Base-by-base conservation (phyloP, 2,329 filamentous ascomycete species). In the Beauveria sp. region DNA sequence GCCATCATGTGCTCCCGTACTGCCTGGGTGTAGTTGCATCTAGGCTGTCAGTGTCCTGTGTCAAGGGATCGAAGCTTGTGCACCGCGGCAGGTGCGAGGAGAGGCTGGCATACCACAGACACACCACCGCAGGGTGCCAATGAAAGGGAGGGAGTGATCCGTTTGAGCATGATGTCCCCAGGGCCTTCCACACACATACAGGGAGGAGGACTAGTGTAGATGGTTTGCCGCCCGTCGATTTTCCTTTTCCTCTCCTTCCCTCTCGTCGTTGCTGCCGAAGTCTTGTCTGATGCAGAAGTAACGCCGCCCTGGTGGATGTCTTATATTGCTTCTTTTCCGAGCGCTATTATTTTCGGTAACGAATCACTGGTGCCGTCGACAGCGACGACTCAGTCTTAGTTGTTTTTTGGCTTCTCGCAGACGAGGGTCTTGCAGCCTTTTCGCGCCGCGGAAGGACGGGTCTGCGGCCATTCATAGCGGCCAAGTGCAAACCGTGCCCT, bases 1-100 rank as follows among this genome's bases (percentile, higher is more conserved):
- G 57, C 49, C 57, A 60, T 60, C 57, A 60, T 60, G 57, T 60
- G 57, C 34, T 52, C 34, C 47, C 38, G 26, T 34, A 26, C 56
- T 51, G 22, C 22, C 45, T 40, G 30, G 38, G 47, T 51, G 38
- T 30, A 38, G 55, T 49, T 46, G 20, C 20, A 46, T 22, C 43
- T 46, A 22, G n/a, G 43, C 43, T 38, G 34, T 38, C 34, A 38
- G 24, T 30, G 38, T 43, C 46, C 51, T 38, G 46, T 18, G 57
- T 60, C 49, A 52, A 52, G 47, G 49, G 40, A 60, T 60, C 47
- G 40, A 60, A 38, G 26, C 47, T 53, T 45, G 34, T 43, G 34
- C 22, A 24, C 26, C 26, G 54, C 34, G 38, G 24, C 42, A 57
- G 52, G 53, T 40, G 38, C 24, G 40, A 52, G 34, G 12, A 54